Conservation (phyloP, 805 yeast genomes). For the Wickerhamiella azymoides region DNA sequence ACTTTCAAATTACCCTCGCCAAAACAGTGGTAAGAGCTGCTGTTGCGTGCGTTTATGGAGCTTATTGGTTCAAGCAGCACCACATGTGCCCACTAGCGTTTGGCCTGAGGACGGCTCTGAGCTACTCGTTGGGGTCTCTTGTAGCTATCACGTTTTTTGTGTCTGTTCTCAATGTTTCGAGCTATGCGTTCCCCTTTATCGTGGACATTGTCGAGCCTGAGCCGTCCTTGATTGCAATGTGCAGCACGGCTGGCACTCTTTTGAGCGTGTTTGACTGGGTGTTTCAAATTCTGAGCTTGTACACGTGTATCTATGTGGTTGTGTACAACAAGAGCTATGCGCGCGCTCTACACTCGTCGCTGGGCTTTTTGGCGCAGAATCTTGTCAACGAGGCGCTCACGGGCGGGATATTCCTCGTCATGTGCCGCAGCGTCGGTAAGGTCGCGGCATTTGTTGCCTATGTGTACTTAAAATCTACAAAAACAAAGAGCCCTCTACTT, state of each 20-base stretch:
- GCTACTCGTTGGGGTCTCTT: conserved; percentile 80
- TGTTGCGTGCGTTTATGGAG: conserved; percentile 72
- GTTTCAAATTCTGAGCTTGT: conserved; percentile 75
- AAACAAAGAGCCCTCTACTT: conserved; percentile 22
- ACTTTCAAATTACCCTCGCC: conserved; percentile 67
- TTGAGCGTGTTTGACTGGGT: conserved; percentile 60
- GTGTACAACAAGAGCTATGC: conserved; percentile 71
- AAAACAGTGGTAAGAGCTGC: conserved; percentile 70
- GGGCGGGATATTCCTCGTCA: conserved; percentile 65
- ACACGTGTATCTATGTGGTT: conserved; percentile 78
- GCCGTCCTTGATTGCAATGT: neutral
- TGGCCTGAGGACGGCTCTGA: conserved; percentile 34
- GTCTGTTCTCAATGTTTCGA: conserved; percentile 48
- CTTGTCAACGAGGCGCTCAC: conserved; percentile 73
- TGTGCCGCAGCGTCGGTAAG: conserved; percentile 57
- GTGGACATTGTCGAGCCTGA: neutral
- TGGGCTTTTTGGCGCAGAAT: conserved; percentile 29
- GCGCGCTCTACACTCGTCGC: conserved; percentile 66
- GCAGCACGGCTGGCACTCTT: conserved; percentile 23
- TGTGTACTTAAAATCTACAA: conserved; percentile 37
- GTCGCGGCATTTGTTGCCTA: conserved; percentile 49
- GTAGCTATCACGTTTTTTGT: conserved; percentile 73
- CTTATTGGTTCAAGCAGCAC: conserved; percentile 59
- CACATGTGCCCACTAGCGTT: neutral
- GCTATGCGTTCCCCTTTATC: conserved; percentile 7